These are phyloP conservation scores for Eucalyptus sp. DNA, from an alignment of 345 rosid genomes.

Conservation along the genomic window DNA sequence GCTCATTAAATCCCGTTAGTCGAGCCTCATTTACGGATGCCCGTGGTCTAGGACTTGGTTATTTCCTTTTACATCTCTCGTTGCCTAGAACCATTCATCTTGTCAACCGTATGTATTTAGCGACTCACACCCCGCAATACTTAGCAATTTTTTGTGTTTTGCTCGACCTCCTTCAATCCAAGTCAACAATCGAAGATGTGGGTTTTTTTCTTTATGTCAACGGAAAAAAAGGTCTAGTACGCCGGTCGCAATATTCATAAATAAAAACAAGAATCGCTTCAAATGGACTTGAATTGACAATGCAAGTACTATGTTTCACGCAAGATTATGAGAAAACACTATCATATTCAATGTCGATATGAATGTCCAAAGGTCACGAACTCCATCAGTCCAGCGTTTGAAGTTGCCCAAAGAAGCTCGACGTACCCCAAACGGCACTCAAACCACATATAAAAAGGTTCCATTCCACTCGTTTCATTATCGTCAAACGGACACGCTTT, in stretches of 20 bases:
- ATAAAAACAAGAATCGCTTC: neutral
- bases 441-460: neutral
- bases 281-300: neutral
- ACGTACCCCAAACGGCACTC: neutral
- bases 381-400: accelerated
- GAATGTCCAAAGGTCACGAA: neutral
- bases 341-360: neutral
- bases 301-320: neutral
- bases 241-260: neutral
- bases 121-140: too few relatives aligned
- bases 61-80: neutral
- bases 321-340: neutral
- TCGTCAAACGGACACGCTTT: neutral
- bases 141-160: neutral
- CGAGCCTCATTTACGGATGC: accelerated
- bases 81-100: neutral
- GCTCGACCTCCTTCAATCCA: neutral
- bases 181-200: neutral
- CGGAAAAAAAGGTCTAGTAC: neutral
- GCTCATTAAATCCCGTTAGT: neutral
- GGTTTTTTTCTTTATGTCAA: neutral
- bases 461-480: neutral
- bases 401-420: neutral
- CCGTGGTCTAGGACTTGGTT: neutral
- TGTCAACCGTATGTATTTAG: accelerated